phyloP scores from a whole-genome alignment of 2,329 filamentous ascomycete species.

The Beauveria sp. region DNA sequence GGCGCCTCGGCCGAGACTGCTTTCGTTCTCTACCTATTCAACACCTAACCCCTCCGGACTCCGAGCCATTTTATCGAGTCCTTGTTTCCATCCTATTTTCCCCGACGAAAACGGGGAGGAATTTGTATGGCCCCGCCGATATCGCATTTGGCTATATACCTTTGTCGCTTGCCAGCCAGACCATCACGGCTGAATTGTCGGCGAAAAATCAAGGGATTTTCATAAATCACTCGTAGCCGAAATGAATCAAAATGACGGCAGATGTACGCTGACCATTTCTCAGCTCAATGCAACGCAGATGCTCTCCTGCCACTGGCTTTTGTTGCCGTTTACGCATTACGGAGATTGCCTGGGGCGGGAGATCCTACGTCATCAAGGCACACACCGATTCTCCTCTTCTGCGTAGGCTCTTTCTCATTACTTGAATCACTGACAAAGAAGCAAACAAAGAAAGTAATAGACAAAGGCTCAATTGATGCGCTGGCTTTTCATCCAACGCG shows the following conservation, averaged over 20 bases:
- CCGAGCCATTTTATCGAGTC: background rate
- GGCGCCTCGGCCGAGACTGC: conserved; percentile 3
- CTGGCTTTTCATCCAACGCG: background rate
- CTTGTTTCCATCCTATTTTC: background rate
- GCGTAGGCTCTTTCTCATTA: background rate
- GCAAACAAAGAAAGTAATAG: background rate
- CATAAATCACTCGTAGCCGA: background rate
- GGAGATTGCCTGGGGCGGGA: background rate
- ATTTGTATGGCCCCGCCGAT: background rate
- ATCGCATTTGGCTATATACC: background rate
- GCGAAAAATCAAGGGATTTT: background rate
- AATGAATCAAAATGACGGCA: conserved; percentile 8
- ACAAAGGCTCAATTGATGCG: background rate
- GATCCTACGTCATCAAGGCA: background rate
- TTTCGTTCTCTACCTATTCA: background rate
- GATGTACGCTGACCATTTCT: background rate
- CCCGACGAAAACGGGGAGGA: background rate
- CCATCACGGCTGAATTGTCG: background rate
- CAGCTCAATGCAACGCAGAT: background rate
- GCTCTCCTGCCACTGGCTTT: background rate
- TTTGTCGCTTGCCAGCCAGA: background rate
- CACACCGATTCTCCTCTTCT: background rate
- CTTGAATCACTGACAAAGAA: background rate
- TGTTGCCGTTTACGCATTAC: background rate
- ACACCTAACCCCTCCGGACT: conserved; percentile 1